Percentiles rank a stretch among this genome's conserved stretches.
phyloP scores from a whole-genome alignment of 1,139 yeast species.

The Hansenula sp. region DNA sequence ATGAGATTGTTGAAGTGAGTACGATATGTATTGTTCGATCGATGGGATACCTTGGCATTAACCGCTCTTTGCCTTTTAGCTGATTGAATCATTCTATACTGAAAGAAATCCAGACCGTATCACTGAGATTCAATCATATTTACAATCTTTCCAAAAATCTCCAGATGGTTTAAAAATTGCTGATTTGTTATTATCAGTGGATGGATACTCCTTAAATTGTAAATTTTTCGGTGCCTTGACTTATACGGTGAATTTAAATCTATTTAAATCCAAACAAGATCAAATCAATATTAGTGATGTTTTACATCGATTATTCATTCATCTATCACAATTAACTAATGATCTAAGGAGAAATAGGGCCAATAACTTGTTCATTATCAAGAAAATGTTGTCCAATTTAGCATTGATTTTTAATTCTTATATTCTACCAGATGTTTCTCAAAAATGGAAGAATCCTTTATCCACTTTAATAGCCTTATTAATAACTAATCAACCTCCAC shows the following conservation, averaged over 20 bases:
- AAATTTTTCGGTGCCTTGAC: slow-evolving; percentile 74
- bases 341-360: slow-evolving; percentile 10
- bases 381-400: slow-evolving; percentile 49
- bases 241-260: slow-evolving; percentile 51
- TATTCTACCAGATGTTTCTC: slow-evolving; percentile 25
- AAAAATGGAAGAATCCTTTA: slow-evolving; percentile 38
- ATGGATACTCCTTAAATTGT: slow-evolving; percentile 40
- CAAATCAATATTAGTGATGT: slow-evolving; percentile 14
- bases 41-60: too few species aligned
- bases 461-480: slow-evolving; percentile 26
- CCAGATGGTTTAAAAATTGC: slow-evolving; percentile 49
- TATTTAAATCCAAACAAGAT: slow-evolving; percentile 10
- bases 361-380: slow-evolving; percentile 31
- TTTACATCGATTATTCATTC: slow-evolving; percentile 22
- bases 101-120: slow-evolving; percentile 29
- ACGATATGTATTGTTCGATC: too few species aligned
- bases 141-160: slow-evolving; percentile 55
- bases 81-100: slow-evolving; percentile 18
- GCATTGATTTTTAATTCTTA: slow-evolving; percentile 42
- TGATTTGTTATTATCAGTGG: slow-evolving; percentile 37
- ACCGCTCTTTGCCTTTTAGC: too few species aligned
- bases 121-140: slow-evolving; percentile 41
- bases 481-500: slow-evolving; percentile 12
- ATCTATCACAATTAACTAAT: slow-evolving; percentile 8
- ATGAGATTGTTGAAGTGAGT: slow-evolving; percentile 4